These are phyloP conservation scores for Hypholoma fasciculare DNA, from an alignment of 768 basidiomycete genomes.

Conservation along the genomic window DNA sequence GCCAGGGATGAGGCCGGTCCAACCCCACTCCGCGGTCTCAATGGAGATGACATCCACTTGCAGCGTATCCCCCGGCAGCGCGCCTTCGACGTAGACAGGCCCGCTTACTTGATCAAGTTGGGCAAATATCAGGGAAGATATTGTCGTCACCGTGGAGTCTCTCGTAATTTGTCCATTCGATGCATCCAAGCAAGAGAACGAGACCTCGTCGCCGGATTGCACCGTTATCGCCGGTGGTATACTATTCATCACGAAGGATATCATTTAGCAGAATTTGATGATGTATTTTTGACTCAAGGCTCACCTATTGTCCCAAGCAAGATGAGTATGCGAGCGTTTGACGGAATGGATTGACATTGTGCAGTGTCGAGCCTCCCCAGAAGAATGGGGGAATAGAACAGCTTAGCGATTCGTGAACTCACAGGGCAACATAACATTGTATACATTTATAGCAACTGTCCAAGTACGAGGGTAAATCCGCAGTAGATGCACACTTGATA, in stretches of 20 bases:
- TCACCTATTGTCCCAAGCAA: constrained; percentile 64
- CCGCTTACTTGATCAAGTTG: constrained; percentile 62
- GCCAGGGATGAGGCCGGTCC: constrained; percentile 59
- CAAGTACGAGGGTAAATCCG: constrained; percentile 6
- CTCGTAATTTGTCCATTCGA: constrained; percentile 60
- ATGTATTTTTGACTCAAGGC: not conserved
- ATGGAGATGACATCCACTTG: constrained; percentile 59
- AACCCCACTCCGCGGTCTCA: constrained; percentile 58
- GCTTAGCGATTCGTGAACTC: not conserved
- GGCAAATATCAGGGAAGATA: constrained; percentile 43
- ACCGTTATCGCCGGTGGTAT: constrained; percentile 51
- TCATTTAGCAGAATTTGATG: not conserved
- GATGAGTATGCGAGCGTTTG: constrained; percentile 50
- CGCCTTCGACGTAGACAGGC: constrained; percentile 53
- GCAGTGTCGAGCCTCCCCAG: not conserved
- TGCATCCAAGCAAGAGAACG: constrained; percentile 63
- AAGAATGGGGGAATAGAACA: not conserved
- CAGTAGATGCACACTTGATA: constrained; percentile 2
- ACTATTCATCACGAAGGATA: constrained; percentile 27
- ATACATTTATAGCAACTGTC: not conserved
- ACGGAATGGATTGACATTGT: constrained; percentile 50
- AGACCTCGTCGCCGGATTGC: constrained; percentile 52
- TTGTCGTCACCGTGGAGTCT: constrained; percentile 33
- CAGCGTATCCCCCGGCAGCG: constrained; percentile 56
- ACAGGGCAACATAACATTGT: not conserved